Conservation (phyloP, 495 filamentous ascomycete species). For the Symbiotaphrina buchneri region DNA sequence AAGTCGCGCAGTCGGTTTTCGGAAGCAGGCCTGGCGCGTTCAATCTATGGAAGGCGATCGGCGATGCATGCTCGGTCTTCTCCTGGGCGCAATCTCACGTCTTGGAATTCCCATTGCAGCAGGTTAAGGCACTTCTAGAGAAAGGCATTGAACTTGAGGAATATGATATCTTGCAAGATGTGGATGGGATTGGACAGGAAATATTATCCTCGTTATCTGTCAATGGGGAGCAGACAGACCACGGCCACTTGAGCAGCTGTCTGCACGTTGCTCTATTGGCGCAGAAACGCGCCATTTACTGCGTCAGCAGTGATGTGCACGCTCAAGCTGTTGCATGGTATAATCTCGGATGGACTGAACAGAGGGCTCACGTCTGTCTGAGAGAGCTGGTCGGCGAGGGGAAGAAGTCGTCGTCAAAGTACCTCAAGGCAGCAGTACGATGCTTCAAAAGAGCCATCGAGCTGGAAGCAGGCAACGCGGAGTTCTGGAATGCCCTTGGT, state of each 20-base stretch:
- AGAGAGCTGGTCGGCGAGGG: too few relatives aligned
- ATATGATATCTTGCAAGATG: conserved; percentile 39
- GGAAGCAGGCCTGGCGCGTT: conserved; percentile 41
- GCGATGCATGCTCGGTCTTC: conserved; percentile 73
- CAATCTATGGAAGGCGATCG: conserved; percentile 85
- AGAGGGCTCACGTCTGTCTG: conserved; percentile 48
- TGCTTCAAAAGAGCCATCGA: conserved; percentile 97
- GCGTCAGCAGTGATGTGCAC: conserved; percentile 51
- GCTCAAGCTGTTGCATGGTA: conserved; percentile 94
- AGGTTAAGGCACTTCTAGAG: conserved; percentile 30
- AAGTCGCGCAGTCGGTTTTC: conserved; percentile 26
- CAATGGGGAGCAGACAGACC: conserved; percentile 16
- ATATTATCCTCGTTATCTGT: conserved; percentile 12
- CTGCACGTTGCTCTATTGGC: conserved; percentile 55
- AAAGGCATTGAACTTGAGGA: conserved; percentile 20
- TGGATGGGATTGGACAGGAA: conserved; percentile 42
- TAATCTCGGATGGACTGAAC: conserved; percentile 88
- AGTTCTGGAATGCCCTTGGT: conserved; percentile 95
- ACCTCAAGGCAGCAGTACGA: conserved; percentile 60
- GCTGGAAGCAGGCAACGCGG: conserved; percentile 78
- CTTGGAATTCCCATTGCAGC: conserved; percentile 28
- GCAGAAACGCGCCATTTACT: conserved; percentile 64
- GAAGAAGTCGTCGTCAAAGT: conserved; percentile 30
- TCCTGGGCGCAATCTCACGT: conserved; percentile 46
- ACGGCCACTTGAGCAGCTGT: conserved; percentile 12